A percentile compares a stretch with the other conserved stretches of the same genome.
These are phyloP conservation scores for Trichosporon sp. DNA, from an alignment of 1,284 basidiomycete genomes.

Conservation along the genomic window DNA sequence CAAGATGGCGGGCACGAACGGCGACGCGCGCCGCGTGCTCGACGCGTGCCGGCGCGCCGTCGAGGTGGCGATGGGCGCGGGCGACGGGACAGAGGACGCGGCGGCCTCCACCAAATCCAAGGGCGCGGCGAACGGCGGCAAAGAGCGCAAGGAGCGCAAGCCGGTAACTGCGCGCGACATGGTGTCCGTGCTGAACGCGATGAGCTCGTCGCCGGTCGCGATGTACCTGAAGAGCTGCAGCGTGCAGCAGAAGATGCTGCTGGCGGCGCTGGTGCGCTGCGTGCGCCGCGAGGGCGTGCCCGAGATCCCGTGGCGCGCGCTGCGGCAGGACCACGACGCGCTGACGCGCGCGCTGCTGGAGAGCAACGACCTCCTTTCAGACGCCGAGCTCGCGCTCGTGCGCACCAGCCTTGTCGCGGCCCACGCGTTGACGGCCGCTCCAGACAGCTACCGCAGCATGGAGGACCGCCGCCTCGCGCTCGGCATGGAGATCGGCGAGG, in stretches of 20 bases:
- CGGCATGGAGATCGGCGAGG: constrained; percentile 50
- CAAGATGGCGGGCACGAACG: constrained; percentile 86
- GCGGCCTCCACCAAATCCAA: not conserved
- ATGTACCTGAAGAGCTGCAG: constrained; percentile 74
- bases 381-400: constrained; percentile 43
- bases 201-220: constrained; percentile 87
- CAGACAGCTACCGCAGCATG: constrained; percentile 28
- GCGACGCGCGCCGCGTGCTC: constrained; percentile 87
- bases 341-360: constrained; percentile 41
- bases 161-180: constrained; percentile 71
- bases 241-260: constrained; percentile 80
- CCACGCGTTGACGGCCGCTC: constrained; percentile 41
- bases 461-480: constrained; percentile 47
- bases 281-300: constrained; percentile 78
- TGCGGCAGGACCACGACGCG: constrained; percentile 43
- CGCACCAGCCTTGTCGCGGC: constrained; percentile 37
- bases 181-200: constrained; percentile 72
- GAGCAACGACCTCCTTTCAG: constrained; percentile 38
- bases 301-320: constrained; percentile 75
- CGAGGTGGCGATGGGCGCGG: constrained; percentile 59
- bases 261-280: constrained; percentile 80
- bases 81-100: not conserved
- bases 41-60: constrained; percentile 87
- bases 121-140: not conserved
- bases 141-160: constrained; percentile 1